Percentiles rank a stretch among this genome's conserved stretches.
These are phyloP conservation scores for Hymenoscyphus fructigenus DNA, from an alignment of 2,329 filamentous ascomycete genomes.

Conservation along the genomic window DNA sequence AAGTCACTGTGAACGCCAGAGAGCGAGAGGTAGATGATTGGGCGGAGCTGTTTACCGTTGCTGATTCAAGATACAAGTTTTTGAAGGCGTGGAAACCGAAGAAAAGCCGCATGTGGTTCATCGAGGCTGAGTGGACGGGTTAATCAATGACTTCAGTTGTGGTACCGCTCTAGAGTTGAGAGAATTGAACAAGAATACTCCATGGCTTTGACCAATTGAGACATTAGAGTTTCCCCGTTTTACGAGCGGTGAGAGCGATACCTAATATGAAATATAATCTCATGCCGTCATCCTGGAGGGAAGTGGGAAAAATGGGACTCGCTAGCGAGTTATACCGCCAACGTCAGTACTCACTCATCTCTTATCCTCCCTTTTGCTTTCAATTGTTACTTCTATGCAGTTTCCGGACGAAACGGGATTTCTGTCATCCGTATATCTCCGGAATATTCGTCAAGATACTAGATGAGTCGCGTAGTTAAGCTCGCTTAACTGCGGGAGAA, in stretches of 20 bases:
- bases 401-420: not conserved
- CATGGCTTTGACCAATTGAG: too few relatives aligned
- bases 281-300: too few relatives aligned
- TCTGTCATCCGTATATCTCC: not conserved
- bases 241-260: too few relatives aligned
- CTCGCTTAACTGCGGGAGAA: not conserved
- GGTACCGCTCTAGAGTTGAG: too few relatives aligned
- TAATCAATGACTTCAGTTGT: not conserved
- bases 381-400: not conserved
- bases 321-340: too few relatives aligned
- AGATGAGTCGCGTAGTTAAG: not conserved
- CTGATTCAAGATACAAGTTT: conserved; percentile 11
- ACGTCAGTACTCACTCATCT: not conserved
- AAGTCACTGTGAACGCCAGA: conserved; percentile 8
- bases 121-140: conserved; percentile 10
- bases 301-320: too few relatives aligned
- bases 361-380: not conserved
- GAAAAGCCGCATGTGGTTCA: conserved; percentile 12
- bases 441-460: not conserved
- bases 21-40: conserved; percentile 8
- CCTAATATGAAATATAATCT: too few relatives aligned
- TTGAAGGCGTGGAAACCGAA: conserved; percentile 11
- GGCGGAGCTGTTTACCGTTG: conserved; percentile 4
- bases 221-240: too few relatives aligned
- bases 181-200: too few relatives aligned